phyloP scores from a whole-genome alignment of 1,284 basidiomycete genomes.

The Afroboletus lepidellus region DNA sequence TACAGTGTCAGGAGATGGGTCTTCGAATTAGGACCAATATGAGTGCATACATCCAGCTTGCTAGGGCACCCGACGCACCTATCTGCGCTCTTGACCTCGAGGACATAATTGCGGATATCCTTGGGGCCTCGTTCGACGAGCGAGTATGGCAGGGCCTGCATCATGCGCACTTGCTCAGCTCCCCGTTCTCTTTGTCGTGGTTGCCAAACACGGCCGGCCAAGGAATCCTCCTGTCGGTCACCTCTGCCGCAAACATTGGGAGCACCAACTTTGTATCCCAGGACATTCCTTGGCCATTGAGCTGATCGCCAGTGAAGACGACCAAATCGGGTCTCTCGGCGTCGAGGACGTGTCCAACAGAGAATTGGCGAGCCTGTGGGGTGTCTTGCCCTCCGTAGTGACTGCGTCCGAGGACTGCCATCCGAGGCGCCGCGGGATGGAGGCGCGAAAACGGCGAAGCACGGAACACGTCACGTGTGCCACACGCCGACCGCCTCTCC shows the following conservation, averaged over 20 bases:
- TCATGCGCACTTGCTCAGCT: conserved; percentile 68
- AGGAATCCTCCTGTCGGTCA: conserved; percentile 75
- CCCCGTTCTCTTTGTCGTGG: conserved; percentile 79
- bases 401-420: conserved; percentile 90
- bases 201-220: conserved; percentile 94
- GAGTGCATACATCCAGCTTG: conserved; percentile 1
- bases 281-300: conserved; percentile 84
- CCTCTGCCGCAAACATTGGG: conserved; percentile 81
- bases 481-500: conserved; percentile 59
- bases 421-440: conserved; percentile 66
- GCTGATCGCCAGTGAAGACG: conserved; percentile 83
- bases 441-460: conserved; percentile 61
- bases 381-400: conserved; percentile 41
- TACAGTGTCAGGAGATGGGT: conserved; percentile 88
- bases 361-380: conserved; percentile 73
- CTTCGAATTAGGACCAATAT: conserved; percentile 55
- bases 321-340: conserved; percentile 87
- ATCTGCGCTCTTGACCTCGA: conserved; percentile 75
- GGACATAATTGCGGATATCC: conserved; percentile 82
- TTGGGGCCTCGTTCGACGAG: conserved; percentile 78
- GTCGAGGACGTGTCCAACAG: conserved; percentile 73
- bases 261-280: conserved; percentile 88
- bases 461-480: conserved; percentile 56
- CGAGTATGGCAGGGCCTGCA: conserved; percentile 84
- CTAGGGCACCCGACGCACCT: conserved; percentile 39